Base-by-base conservation (phyloP, 78 protist genomes). In the Isochrysis galbana region DNA sequence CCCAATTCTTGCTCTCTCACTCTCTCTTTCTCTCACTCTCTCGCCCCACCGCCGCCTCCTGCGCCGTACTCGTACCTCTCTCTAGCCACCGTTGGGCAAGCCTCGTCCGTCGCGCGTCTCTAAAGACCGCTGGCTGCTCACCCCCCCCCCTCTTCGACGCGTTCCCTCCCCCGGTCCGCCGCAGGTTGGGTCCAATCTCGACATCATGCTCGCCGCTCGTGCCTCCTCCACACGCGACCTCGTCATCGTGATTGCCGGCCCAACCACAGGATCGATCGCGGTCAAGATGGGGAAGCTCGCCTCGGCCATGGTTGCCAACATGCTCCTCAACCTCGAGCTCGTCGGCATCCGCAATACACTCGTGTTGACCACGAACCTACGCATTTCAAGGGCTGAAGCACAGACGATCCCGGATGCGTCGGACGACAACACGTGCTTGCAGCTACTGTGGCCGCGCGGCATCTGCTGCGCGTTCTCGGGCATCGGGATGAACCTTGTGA, bases 381-480 rank as follows among this genome's bases (percentile, higher is more conserved):
- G 36, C 42, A 2, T 34, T 19, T n/a, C n/a, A n/a, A n/a, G n/a
- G n/a, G n/a, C n/a, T n/a, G n/a, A n/a, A n/a, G n/a, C n/a, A n/a
- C n/a, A n/a, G n/a, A n/a, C n/a, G n/a, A n/a, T n/a, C n/a, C 82
- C 82, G 32, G 36, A 2, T 38, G 17, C 5, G 23, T 4, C 42
- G 42, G 42, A 21, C 42, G 36, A 72, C 82, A 72, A 72, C 82
- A 19, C 36, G 42, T 72, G 82, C 82, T 42, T 72, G 46, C 10
- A 19, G 32, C 32, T 1, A 23, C 82, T 72, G 32, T 1, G 42
- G 44, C 82, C 82, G 11, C 44, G 11, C 44, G 84, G 84, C 84
- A 29, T 77, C 2, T 77, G 84, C 47, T 77, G 84, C 84, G 84
- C 84, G 1, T 77, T 22, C 84, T 77, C 84, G 2, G 84, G 84